phyloP scores from a whole-genome alignment of 306 rosid species.

The Castanospermum australe region DNA sequence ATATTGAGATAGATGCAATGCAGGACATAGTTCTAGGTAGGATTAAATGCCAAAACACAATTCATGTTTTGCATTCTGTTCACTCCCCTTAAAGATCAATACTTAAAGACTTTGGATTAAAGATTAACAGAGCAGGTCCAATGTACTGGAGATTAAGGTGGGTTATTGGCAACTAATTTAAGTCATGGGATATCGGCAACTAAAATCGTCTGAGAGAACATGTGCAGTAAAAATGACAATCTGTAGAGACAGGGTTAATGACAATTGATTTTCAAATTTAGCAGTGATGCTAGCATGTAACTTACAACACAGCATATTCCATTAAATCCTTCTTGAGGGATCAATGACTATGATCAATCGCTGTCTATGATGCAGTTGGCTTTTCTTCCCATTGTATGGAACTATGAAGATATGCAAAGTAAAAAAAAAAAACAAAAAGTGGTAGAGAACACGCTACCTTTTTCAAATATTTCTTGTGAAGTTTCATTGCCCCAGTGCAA shows the following conservation, averaged over 20 bases:
- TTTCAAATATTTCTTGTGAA: conserved; percentile 86
- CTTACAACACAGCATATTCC: not conserved
- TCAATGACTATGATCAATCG: not conserved
- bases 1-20: not conserved
- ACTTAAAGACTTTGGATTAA: not conserved
- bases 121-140: not conserved
- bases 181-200: too few relatives aligned
- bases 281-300: not conserved
- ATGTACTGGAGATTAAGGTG: not conserved
- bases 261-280: not conserved
- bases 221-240: not conserved
- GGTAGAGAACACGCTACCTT: conserved; percentile 57
- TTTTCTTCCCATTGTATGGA: not conserved
- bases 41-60: not conserved
- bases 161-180: not conserved
- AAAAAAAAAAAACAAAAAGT: not conserved
- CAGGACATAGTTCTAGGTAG: not conserved
- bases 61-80: not conserved
- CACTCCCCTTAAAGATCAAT: not conserved
- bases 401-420: not conserved
- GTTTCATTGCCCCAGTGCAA: conserved; percentile 94
- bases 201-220: not conserved
- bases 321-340: not conserved
- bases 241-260: not conserved
- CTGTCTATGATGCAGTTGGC: not conserved